Base-by-base conservation (phyloP, 306 rosid genomes). In the Macrotyloma uniflorum region DNA sequence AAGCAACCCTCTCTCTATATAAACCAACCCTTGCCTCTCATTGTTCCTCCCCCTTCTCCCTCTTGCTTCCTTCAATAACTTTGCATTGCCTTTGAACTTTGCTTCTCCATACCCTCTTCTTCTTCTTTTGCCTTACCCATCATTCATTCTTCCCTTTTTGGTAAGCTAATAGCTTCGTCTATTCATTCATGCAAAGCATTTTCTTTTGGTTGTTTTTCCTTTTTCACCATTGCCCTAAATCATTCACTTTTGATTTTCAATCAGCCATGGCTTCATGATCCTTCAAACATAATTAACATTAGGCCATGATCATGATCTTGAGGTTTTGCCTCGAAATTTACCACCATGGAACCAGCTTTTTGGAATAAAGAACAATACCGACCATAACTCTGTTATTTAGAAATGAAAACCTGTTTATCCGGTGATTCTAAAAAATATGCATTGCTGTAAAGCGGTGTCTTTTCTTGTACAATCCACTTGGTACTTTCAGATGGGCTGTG, bases 1-100 rank as follows among this genome's bases (percentile, higher is more conserved):
- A 53, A 18, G 73, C 84, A 78, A 79, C 72, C 59, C 74, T 47
- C 51, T 83, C 22, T 38, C 95, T 94, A 92, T 92, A 81, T 89
- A 92, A 88, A 77, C 88, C 79, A 72, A 12, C 75, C 38, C 57
- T 66, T 53, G 46, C 85, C 13, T 67, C 90, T 12, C 6, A n/a
- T 70, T 74, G 20, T 81, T 84, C 81, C 83, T 88, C 93, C 94
- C 82, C 87, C 91, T 49, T 61, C 78, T 36, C 68, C 76, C 83
- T 79, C 72, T 77, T 11, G n/a, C 83, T 13, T 74, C 54, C 74
- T 75, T 53, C 85, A 42, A 13, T 11, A 74, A 75, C 76, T 24
- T 58, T n/a, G 43, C 22, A 30, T 75, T 84, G 40, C 63, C 42
- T 57, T 72, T 64, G 75, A 67, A 58, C 88, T 79, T 74, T 83